Percentiles rank a stretch among this genome's conserved stretches.
These are phyloP conservation scores for Sugiyamaella qingdaonensis DNA, from an alignment of 805 yeast species.

Conservation along the genomic window DNA sequence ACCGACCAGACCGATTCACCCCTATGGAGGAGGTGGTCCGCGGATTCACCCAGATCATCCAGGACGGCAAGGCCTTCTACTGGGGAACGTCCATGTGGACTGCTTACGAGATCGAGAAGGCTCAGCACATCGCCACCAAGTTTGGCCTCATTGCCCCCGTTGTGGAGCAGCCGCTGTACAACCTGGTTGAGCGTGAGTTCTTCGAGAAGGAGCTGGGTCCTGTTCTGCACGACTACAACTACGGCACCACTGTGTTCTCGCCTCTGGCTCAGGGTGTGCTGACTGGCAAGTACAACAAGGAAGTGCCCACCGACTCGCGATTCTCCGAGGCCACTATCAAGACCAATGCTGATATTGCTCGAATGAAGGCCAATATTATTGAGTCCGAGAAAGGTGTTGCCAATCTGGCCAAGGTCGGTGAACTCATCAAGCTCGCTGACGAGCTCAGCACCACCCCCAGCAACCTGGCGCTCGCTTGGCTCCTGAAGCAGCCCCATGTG, in stretches of 20 bases:
- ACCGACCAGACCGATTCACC: slow-evolving; percentile 27
- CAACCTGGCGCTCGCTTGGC: slow-evolving; percentile 28
- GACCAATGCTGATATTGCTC: slow-evolving; percentile 9
- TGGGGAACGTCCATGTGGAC: slow-evolving; percentile 33
- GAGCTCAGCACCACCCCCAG: slow-evolving; percentile 22
- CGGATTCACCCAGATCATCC: slow-evolving; percentile 28
- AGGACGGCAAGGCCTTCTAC: slow-evolving; percentile 29
- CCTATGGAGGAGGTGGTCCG: slow-evolving; percentile 32
- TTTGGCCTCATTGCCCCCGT: slow-evolving; percentile 29
- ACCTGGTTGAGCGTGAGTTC: slow-evolving; percentile 25
- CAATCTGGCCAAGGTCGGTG: slow-evolving; percentile 21
- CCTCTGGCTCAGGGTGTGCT: slow-evolving; percentile 30
- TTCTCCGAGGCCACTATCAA: slow-evolving; percentile 10
- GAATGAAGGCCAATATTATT: slow-evolving; percentile 8
- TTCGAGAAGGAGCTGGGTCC: slow-evolving; percentile 29
- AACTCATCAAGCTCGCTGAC: slow-evolving; percentile 21
- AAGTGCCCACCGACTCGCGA: slow-evolving; percentile 23
- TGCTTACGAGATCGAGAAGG: slow-evolving; percentile 31
- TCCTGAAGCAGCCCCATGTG: slow-evolving; percentile 25
- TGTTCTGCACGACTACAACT: slow-evolving; percentile 26
- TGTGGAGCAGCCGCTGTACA: slow-evolving; percentile 31
- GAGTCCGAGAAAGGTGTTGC: slow-evolving; percentile 22
- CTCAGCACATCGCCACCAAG: slow-evolving; percentile 31
- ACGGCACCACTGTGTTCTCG: slow-evolving; percentile 30
- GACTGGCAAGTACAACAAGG: slow-evolving; percentile 30